Percentiles rank a stretch among this genome's conserved stretches.
phyloP scores from a whole-genome alignment of 805 yeast species.

The Myxozyma udenii region DNA sequence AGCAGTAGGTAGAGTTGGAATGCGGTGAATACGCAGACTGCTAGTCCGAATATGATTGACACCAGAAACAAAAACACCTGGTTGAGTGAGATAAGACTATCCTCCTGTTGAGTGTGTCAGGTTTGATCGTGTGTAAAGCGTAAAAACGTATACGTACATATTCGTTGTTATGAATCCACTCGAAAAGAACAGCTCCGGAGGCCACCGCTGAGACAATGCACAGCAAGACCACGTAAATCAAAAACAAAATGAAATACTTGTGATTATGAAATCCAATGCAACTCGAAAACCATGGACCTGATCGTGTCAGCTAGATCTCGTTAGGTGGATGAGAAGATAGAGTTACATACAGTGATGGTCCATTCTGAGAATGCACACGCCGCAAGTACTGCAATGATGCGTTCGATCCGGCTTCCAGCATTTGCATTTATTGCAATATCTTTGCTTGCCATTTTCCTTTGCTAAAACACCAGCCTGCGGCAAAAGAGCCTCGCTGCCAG shows the following conservation, averaged over 20 bases:
- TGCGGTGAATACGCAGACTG: slow-evolving; percentile 55
- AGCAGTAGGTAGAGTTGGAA: slow-evolving; percentile 52
- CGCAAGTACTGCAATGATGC: slow-evolving; percentile 45
- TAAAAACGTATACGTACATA: slow-evolving; percentile 34
- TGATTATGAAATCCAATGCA: slow-evolving; percentile 79
- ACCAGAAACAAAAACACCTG: slow-evolving; percentile 59
- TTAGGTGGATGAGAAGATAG: background rate
- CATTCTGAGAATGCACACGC: slow-evolving; percentile 48
- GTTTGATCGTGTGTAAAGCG: background rate
- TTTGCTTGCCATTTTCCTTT: slow-evolving; percentile 42
- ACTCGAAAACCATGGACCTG: slow-evolving; percentile 85
- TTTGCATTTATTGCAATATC: slow-evolving; percentile 43
- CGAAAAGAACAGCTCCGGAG: slow-evolving; percentile 46
- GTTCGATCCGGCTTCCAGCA: slow-evolving; percentile 47
- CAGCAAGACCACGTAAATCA: slow-evolving; percentile 61
- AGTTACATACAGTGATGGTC: slow-evolving; percentile 53
- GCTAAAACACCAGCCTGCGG: slow-evolving; percentile 40
- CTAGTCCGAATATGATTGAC: slow-evolving; percentile 51
- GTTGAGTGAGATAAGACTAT: slow-evolving; percentile 52
- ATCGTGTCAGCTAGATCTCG: slow-evolving; percentile 59
- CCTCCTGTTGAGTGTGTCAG: slow-evolving; percentile 21
- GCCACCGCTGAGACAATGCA: slow-evolving; percentile 44
- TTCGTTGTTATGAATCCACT: slow-evolving; percentile 46
- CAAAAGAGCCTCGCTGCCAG: slow-evolving; percentile 30
- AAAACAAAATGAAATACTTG: slow-evolving; percentile 76